Conservation (phyloP, 352 stramenopile species). For the Phytophthora capsici region DNA sequence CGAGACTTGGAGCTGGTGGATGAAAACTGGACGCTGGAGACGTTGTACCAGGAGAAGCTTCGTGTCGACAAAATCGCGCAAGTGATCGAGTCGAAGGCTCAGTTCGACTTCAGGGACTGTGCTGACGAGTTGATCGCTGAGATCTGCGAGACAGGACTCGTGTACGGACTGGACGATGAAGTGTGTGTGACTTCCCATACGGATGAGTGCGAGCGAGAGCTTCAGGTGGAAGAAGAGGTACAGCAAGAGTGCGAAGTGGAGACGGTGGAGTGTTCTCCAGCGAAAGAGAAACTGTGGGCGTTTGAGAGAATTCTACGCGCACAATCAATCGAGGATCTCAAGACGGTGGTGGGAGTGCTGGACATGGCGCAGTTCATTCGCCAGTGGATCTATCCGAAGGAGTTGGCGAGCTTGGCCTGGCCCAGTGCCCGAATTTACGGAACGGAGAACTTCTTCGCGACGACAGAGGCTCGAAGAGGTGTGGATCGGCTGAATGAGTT, state of each 20-base stretch:
- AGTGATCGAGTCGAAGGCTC: constrained; percentile 39
- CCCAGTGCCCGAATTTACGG: constrained; percentile 31
- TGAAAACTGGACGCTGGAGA: constrained; percentile 59
- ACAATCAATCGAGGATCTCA: constrained; percentile 20
- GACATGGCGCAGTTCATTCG: constrained; percentile 14
- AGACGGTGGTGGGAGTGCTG: background rate
- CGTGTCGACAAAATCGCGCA: constrained; percentile 36
- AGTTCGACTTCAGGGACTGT: background rate
- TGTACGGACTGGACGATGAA: constrained; percentile 50
- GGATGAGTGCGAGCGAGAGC: constrained; percentile 63
- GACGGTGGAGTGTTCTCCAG: constrained; percentile 6
- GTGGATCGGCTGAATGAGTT: constrained; percentile 24
- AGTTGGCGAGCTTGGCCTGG: constrained; percentile 40
- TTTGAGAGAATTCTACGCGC: constrained; percentile 23
- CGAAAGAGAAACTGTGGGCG: constrained; percentile 23
- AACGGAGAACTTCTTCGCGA: constrained; percentile 59
- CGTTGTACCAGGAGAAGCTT: constrained; percentile 42
- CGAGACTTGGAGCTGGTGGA: constrained; percentile 37
- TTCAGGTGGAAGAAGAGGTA: constrained; percentile 61
- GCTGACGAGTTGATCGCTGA: constrained; percentile 10
- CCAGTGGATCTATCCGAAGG: constrained; percentile 9
- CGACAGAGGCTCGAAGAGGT: background rate
- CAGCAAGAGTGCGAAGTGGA: constrained; percentile 41
- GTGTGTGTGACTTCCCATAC: constrained; percentile 47
- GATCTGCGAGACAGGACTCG: constrained; percentile 19